Evolutionary conservation across 495 filamentous ascomycete species (phyloP).

Genomic region (Pseudotulostoma volvatum): DNA sequence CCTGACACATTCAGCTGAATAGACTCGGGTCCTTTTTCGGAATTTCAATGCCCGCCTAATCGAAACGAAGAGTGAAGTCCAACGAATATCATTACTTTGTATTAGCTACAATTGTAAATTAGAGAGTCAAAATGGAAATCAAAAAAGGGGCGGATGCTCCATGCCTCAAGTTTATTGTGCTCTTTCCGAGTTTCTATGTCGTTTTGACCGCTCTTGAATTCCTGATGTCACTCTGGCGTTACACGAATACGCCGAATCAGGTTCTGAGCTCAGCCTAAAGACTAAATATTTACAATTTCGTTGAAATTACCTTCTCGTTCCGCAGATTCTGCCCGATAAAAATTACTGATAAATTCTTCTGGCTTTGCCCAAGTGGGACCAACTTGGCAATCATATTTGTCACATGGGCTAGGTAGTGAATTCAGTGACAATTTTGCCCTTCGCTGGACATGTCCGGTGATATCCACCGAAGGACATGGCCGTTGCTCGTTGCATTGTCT

Average conservation of each 20-base stretch:
- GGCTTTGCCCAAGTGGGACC: background rate
- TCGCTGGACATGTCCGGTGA: background rate
- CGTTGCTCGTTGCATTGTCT: no score
- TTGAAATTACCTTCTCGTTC: background rate
- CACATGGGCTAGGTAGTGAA: background rate
- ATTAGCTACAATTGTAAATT: background rate
- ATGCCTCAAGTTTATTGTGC: background rate
- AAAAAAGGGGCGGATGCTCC: no score
- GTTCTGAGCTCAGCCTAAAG: background rate
- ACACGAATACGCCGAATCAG: background rate
- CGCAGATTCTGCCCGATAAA: background rate
- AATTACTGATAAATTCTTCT: background rate
- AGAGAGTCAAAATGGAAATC: background rate
- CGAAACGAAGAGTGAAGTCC: background rate
- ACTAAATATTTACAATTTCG: background rate
- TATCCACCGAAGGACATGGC: no score
- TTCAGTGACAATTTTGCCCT: background rate
- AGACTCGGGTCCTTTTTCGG: background rate
- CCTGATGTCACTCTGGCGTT: background rate
- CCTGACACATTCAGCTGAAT: background rate
- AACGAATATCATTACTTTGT: background rate
- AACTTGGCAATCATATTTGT: background rate
- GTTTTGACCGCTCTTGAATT: background rate
- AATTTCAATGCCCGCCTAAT: background rate
- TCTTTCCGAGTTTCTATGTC: background rate